These are phyloP conservation scores for Fonsecaea multimorphosa DNA, from an alignment of 2,329 filamentous ascomycete genomes.

Conservation along the genomic window DNA sequence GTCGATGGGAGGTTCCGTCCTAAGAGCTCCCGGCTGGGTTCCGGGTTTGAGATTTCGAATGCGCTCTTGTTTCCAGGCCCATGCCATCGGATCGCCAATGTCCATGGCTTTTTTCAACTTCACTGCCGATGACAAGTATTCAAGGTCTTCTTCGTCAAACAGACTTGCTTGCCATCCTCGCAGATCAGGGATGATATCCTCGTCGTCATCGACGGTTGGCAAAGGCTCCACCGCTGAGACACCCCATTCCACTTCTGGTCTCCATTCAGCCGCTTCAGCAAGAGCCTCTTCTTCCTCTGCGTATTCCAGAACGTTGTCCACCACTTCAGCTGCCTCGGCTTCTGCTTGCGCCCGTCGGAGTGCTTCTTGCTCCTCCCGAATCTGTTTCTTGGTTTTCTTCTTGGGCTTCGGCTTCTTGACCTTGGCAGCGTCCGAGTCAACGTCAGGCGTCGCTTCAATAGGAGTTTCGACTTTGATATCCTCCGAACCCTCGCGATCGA, in stretches of 20 bases:
- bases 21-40: slow-evolving; percentile 47
- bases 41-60: slow-evolving; percentile 71
- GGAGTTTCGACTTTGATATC: slow-evolving; percentile 48
- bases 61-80: slow-evolving; percentile 75
- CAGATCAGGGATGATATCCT: slow-evolving; percentile 68
- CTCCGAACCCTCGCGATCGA: slow-evolving; percentile 60
- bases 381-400: slow-evolving; percentile 74
- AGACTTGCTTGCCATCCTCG: slow-evolving; percentile 72
- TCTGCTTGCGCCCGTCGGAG: slow-evolving; percentile 60
- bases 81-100: slow-evolving; percentile 65
- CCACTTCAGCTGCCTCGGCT: slow-evolving; percentile 52
- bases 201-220: slow-evolving; percentile 70
- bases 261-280: slow-evolving; percentile 43
- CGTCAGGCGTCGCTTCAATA: slow-evolving; percentile 43
- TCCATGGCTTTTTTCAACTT: slow-evolving; percentile 53
- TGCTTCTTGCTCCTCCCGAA: slow-evolving; percentile 71
- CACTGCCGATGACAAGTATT: slow-evolving; percentile 59
- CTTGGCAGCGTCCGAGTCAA: slow-evolving; percentile 42
- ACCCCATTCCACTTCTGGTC: slow-evolving; percentile 63
- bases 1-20: slow-evolving; percentile 52
- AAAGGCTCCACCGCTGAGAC: slow-evolving; percentile 65
- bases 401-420: slow-evolving; percentile 64
- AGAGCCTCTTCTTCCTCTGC: slow-evolving; percentile 43
- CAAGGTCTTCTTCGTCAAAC: slow-evolving; percentile 72
- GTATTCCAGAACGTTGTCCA: slow-evolving; percentile 45